A percentile compares a stretch with the other conserved stretches of the same genome.
These are phyloP conservation scores for Fagus crenata DNA, from an alignment of 306 rosid genomes.

Conservation along the genomic window DNA sequence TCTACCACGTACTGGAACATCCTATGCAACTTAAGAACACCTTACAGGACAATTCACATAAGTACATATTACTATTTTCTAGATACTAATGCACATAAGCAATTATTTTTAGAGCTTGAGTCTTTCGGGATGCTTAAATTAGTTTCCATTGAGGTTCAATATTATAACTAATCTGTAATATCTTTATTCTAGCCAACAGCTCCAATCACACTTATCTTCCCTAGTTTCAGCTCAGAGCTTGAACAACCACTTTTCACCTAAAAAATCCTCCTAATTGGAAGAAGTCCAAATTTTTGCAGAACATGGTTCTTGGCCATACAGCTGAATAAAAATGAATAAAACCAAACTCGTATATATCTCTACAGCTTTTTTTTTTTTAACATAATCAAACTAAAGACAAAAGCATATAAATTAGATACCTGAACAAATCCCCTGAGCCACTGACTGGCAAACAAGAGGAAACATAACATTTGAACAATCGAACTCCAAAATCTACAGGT, in stretches of 20 bases:
- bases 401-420: slow-evolving; percentile 37
- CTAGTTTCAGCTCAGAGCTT: not conserved
- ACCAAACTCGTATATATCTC: not conserved
- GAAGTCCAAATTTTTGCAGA: not conserved
- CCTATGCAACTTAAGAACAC: not conserved
- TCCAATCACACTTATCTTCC: not conserved
- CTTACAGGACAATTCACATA: not conserved
- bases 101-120: not conserved
- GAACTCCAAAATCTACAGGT: slow-evolving; percentile 83
- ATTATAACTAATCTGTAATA: not conserved
- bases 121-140: not conserved
- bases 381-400: not conserved
- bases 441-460: slow-evolving; percentile 57
- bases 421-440: slow-evolving; percentile 61
- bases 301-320: not conserved
- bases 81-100: not conserved
- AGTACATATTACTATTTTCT: not conserved
- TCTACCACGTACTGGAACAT: not conserved
- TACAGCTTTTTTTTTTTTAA: not conserved
- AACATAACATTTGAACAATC: slow-evolving; percentile 75
- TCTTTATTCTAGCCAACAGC: not conserved
- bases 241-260: not conserved
- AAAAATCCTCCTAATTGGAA: not conserved
- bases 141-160: not conserved
- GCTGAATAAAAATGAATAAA: not conserved